phyloP scores from a whole-genome alignment of 2,329 filamentous ascomycete species.

The Fusarium temperatum region DNA sequence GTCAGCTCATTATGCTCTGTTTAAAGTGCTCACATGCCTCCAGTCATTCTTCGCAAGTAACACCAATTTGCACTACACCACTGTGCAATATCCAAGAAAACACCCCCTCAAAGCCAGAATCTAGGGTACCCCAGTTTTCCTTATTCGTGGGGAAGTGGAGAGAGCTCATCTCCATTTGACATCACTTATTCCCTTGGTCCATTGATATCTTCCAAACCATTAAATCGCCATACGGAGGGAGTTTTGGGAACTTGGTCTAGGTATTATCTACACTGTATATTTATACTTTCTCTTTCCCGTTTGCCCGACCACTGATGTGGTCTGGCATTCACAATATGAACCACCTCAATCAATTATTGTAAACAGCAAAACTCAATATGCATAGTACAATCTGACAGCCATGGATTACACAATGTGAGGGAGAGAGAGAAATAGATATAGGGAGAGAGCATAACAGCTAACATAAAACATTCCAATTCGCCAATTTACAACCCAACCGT shows the following conservation, averaged over 20 bases:
- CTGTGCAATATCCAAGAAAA: neutral
- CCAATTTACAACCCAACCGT: conserved; percentile 16
- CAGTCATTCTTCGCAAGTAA: neutral
- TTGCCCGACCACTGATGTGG: neutral
- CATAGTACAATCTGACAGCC: neutral
- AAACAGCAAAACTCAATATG: neutral
- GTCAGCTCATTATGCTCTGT: neutral
- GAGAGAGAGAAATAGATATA: no score
- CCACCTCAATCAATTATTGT: neutral
- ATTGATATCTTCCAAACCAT: neutral
- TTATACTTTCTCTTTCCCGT: neutral
- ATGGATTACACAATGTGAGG: neutral
- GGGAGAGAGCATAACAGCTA: neutral
- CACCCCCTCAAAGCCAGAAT: neutral
- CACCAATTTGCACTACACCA: neutral
- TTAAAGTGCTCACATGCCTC: neutral
- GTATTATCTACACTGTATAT: neutral
- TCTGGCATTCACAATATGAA: neutral
- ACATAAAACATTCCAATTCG: conserved; percentile 27
- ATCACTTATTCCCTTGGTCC: conserved; percentile 1
- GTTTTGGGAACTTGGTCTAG: neutral
- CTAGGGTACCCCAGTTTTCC: conserved; percentile 10
- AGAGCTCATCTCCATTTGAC: neutral
- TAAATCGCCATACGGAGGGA: neutral
- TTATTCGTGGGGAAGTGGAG: conserved; percentile 26